Conservation (phyloP, 768 basidiomycete species). For the Termitomyces sp. region DNA sequence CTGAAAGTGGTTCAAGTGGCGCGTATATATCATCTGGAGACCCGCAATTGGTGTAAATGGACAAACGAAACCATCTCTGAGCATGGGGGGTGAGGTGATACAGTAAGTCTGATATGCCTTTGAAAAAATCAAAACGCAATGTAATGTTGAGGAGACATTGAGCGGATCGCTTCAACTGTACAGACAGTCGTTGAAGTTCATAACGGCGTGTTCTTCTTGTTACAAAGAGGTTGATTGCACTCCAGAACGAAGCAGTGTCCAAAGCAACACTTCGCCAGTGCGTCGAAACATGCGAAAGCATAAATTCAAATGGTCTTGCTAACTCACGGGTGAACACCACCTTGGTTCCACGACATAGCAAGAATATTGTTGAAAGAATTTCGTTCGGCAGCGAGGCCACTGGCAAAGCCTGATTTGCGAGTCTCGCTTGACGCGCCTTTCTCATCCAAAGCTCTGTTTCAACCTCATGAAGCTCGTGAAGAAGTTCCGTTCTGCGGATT, state of each 20-base stretch:
- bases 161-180: conserved; percentile 32
- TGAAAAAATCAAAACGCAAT: conserved; percentile 22
- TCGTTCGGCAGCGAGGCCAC: conserved; percentile 36
- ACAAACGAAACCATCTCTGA: conserved; percentile 33
- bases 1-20: conserved; percentile 20
- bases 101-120: conserved; percentile 22
- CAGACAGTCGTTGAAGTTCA: conserved; percentile 24
- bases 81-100: conserved; percentile 27
- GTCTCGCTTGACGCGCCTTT: conserved; percentile 25
- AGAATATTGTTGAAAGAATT: conserved; percentile 34
- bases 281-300: conserved; percentile 39
- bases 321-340: conserved; percentile 1
- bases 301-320: conserved; percentile 26
- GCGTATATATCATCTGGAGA: conserved; percentile 22
- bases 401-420: conserved; percentile 28
- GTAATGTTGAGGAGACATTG: conserved; percentile 32
- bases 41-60: conserved; percentile 21
- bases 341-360: conserved; percentile 22
- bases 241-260: conserved; percentile 41
- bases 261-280: conserved; percentile 39
- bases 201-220: conserved; percentile 15
- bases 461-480: conserved; percentile 28
- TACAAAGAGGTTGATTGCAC: conserved; percentile 28
- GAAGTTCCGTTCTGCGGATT: conserved; percentile 21
- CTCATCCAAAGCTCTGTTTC: conserved; percentile 26